These are phyloP conservation scores for Botrytis pseudocinerea DNA, from an alignment of 2,329 filamentous ascomycete species.

Conservation along the genomic window DNA sequence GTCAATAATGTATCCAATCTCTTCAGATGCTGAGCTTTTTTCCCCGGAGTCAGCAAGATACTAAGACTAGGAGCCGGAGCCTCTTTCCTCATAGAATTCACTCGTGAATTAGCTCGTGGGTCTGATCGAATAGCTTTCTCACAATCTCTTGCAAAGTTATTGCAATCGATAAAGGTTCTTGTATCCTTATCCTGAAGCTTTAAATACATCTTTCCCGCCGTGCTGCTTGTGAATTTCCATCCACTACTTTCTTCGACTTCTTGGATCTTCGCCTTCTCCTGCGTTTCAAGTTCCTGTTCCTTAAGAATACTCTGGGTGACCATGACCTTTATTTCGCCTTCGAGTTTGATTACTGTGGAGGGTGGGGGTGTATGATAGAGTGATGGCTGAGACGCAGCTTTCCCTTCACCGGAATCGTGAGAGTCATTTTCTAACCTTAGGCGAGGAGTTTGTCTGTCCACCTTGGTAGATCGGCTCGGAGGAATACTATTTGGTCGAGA, in stretches of 20 bases:
- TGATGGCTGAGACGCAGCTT: background rate
- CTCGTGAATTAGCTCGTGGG: background rate
- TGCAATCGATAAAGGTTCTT: background rate
- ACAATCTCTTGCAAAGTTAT: constrained; percentile 1
- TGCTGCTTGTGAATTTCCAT: background rate
- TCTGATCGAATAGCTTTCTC: background rate
- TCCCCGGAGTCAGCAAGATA: background rate
- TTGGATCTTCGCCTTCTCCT: background rate
- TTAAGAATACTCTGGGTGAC: background rate
- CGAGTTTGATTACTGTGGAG: background rate
- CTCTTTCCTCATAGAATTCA: background rate
- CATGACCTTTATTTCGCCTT: background rate
- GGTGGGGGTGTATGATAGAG: background rate
- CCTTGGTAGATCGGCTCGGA: background rate
- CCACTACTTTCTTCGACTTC: background rate
- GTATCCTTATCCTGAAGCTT: background rate
- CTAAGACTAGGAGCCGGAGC: no score
- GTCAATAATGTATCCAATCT: background rate
- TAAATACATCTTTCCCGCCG: background rate
- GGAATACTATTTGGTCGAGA: background rate
- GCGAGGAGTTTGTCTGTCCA: background rate
- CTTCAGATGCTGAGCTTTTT: background rate
- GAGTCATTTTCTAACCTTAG: background rate
- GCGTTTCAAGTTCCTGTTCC: background rate
- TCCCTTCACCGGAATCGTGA: background rate